phyloP scores from a whole-genome alignment of 1,284 basidiomycete species.

The Leccinum brunneo-olivaceum region DNA sequence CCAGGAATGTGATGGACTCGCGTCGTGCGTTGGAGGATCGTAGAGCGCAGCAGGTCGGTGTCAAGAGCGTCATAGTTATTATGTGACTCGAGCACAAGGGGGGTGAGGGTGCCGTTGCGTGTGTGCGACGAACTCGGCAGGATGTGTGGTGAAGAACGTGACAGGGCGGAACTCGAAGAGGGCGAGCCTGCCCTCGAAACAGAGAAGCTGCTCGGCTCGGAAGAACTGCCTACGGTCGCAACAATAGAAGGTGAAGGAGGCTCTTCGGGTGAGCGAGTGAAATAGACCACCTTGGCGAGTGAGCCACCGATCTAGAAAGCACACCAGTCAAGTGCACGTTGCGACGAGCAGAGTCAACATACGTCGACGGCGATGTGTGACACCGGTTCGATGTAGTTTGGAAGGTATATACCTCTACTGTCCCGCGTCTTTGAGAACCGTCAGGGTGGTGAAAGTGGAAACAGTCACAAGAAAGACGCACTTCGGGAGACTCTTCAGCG shows the following conservation, averaged over 20 bases:
- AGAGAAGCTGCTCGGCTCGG: conserved; percentile 38
- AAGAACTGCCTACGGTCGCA: conserved; percentile 51
- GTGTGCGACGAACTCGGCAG: conserved; percentile 33
- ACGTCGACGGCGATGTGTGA: conserved; percentile 95
- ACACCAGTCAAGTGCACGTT: conserved; percentile 1
- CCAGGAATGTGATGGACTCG: conserved; percentile 85
- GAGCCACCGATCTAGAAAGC: conserved; percentile 84
- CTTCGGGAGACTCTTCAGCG: conserved; percentile 88
- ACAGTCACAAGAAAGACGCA: conserved; percentile 33
- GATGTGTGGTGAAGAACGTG: conserved; percentile 33
- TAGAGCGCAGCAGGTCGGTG: conserved; percentile 50
- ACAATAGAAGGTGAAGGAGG: conserved; percentile 60
- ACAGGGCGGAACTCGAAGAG: conserved; percentile 28
- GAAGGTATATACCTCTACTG: conserved; percentile 91
- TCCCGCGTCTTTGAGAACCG: conserved; percentile 65
- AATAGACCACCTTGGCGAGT: conserved; percentile 97
- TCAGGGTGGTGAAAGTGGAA: conserved; percentile 9
- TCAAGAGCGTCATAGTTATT: conserved; percentile 34
- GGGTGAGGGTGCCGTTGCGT: conserved; percentile 74
- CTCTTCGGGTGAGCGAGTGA: conserved; percentile 84
- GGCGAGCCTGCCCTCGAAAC: conserved; percentile 49
- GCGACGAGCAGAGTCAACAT: conserved; percentile 33
- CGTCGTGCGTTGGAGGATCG: conserved; percentile 56
- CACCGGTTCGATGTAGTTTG: conserved; percentile 93
- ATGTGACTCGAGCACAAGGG: conserved; percentile 58